These are phyloP conservation scores for Aspergillus thermomutatus DNA, from an alignment of 2,329 filamentous ascomycete genomes.

Conservation along the genomic window DNA sequence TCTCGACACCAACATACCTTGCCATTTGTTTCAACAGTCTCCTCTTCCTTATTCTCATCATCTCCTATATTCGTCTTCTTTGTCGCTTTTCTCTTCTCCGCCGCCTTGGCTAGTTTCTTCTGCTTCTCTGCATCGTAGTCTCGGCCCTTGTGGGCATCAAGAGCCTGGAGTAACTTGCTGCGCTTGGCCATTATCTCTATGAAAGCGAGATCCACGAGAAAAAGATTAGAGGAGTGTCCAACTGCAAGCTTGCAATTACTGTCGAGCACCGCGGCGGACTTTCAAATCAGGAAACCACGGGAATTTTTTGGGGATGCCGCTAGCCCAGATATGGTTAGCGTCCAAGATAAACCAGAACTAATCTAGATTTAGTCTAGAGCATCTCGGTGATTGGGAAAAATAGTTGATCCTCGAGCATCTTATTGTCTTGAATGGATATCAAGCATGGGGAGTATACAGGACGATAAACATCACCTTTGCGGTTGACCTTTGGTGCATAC, in stretches of 20 bases:
- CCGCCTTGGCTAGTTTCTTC: conserved; percentile 58
- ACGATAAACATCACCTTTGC: conserved; percentile 1
- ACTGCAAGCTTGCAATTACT: conserved; percentile 1
- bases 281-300: conserved; percentile 20
- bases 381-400: conserved; percentile 8
- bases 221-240: not conserved
- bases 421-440: conserved; percentile 13
- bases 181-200: conserved; percentile 48
- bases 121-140: conserved; percentile 77
- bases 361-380: conserved; percentile 5
- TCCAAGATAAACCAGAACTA: conserved; percentile 16
- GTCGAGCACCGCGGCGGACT: conserved; percentile 5
- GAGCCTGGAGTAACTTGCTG: conserved; percentile 56
- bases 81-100: conserved; percentile 43
- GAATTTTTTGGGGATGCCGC: conserved; percentile 33
- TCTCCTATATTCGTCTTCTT: conserved; percentile 23
- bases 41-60: conserved; percentile 2
- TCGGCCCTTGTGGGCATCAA: conserved; percentile 57
- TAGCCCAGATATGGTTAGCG: conserved; percentile 16
- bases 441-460: not conserved
- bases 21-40: conserved; percentile 10
- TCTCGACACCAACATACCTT: conserved; percentile 2
- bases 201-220: conserved; percentile 9
- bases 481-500: not conserved
- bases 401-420: conserved; percentile 24